Conservation (phyloP, 169 alveolate genomes). For the Cryptosporidium meleagridis region DNA sequence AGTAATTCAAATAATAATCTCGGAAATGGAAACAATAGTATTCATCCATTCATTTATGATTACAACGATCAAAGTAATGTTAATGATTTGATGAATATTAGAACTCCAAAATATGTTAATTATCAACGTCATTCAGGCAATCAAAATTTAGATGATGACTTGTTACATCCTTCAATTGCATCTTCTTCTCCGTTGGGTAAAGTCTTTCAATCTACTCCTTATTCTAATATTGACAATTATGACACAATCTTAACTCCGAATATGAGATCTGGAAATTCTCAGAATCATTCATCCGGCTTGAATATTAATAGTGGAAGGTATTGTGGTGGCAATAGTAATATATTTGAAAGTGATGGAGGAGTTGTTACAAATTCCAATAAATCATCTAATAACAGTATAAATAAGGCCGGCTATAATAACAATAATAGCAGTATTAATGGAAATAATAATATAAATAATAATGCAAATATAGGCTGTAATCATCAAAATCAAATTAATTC, state of each 20-base stretch:
- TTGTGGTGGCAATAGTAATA: neutral
- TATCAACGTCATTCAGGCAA: constrained; percentile 53
- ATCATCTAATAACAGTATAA: constrained; percentile 3
- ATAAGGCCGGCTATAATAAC: neutral
- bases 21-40: constrained; percentile 14
- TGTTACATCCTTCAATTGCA: constrained; percentile 65
- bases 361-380: neutral
- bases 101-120: constrained; percentile 63
- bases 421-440: neutral
- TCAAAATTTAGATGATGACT: constrained; percentile 43
- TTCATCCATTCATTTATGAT: constrained; percentile 52
- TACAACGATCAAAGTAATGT: constrained; percentile 37
- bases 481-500: neutral
- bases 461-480: neutral
- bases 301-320: neutral
- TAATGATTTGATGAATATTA: constrained; percentile 55
- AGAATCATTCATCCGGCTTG: constrained; percentile 5
- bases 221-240: constrained; percentile 47
- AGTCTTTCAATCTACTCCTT: constrained; percentile 63
- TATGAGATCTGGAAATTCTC: constrained; percentile 18
- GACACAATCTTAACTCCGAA: constrained; percentile 46
- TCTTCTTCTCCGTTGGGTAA: constrained; percentile 64
- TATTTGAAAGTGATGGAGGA: neutral
- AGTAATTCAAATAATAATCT: constrained; percentile 2
- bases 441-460: constrained; percentile 10